Percentiles rank a stretch among this genome's conserved stretches.
Evolutionary conservation across 116 monocot species (phyloP).

Genomic region (Zostera marina): DNA sequence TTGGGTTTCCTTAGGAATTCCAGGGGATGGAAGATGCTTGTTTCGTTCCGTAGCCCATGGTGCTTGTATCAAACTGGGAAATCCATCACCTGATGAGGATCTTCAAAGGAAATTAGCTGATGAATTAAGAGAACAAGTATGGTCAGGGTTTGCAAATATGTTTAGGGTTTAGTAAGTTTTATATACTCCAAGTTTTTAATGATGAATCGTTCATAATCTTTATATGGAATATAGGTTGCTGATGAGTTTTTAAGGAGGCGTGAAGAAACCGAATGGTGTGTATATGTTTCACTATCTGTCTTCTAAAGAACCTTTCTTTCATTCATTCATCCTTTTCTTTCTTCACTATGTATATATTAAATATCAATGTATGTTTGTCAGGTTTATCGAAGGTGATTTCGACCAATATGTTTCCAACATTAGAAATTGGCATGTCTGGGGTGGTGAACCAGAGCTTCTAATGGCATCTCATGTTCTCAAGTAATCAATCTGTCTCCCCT

Average conservation of each 20-base stretch:
- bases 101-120: conserved; percentile 79
- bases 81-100: conserved; percentile 39
- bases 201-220: too few species aligned
- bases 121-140: conserved; percentile 33
- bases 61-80: conserved; percentile 61
- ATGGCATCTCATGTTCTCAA: conserved; percentile 94
- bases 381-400: conserved; percentile 96
- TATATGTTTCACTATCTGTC: conserved; percentile 4
- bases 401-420: conserved; percentile 74
- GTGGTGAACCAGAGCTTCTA: conserved; percentile 88
- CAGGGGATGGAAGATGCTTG: conserved; percentile 96
- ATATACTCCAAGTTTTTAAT: too few species aligned
- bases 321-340: too few species aligned
- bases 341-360: too few species aligned
- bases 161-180: too few species aligned
- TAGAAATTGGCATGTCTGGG: conserved; percentile 92
- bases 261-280: conserved; percentile 85
- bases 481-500: conserved; percentile 13
- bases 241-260: conserved; percentile 87
- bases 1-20: conserved; percentile 39
- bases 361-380: conserved; percentile 4
- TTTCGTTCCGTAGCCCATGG: conserved; percentile 90
- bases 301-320: too few species aligned
- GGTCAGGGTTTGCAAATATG: background rate
- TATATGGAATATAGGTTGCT: conserved; percentile 42